Evolutionary conservation across 176 grass and related monocot species (phyloP).

Genomic region (Oryza officinalis): DNA sequence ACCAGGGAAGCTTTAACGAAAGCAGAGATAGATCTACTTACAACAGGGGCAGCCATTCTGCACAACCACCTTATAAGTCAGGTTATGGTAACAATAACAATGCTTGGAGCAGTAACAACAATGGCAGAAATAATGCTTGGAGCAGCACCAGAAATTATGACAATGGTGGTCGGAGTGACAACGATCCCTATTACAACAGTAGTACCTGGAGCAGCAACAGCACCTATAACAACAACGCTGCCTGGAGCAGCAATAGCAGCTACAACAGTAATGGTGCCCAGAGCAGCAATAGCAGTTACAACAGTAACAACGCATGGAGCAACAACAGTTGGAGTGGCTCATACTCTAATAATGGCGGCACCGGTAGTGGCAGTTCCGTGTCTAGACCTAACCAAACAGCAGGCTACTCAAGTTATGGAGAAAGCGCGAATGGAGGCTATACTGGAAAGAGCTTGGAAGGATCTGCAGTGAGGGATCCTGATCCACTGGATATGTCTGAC

Average conservation of each 20-base stretch:
- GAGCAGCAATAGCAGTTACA: not conserved
- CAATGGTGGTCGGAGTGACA: not conserved
- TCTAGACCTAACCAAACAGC: constrained; percentile 32
- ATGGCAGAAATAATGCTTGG: not conserved
- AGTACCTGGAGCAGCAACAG: not conserved
- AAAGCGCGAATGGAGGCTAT: constrained; percentile 42
- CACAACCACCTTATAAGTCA: constrained; percentile 35
- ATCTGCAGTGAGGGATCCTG: constrained; percentile 75
- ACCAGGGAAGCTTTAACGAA: constrained; percentile 28
- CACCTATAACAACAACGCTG: not conserved
- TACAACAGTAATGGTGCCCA: not conserved
- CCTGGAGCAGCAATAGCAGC: not conserved
- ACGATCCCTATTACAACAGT: no score
- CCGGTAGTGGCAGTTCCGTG: constrained; percentile 4
- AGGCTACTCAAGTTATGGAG: constrained; percentile 24
- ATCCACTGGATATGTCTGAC: constrained; percentile 96
- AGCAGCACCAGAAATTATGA: not conserved
- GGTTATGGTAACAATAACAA: constrained; percentile 32
- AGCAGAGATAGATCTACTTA: constrained; percentile 20
- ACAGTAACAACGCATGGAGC: constrained; percentile 30
- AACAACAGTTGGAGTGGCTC: constrained; percentile 21
- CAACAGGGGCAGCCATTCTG: constrained; percentile 23
- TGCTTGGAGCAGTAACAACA: constrained; percentile 24
- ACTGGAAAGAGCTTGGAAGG: constrained; percentile 81
- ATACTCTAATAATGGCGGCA: constrained; percentile 22